Evolutionary conservation across 257 asterid species (phyloP), one percentile per base, ranked within the genome.

Genomic region (Pogostemon cablin): DNA sequence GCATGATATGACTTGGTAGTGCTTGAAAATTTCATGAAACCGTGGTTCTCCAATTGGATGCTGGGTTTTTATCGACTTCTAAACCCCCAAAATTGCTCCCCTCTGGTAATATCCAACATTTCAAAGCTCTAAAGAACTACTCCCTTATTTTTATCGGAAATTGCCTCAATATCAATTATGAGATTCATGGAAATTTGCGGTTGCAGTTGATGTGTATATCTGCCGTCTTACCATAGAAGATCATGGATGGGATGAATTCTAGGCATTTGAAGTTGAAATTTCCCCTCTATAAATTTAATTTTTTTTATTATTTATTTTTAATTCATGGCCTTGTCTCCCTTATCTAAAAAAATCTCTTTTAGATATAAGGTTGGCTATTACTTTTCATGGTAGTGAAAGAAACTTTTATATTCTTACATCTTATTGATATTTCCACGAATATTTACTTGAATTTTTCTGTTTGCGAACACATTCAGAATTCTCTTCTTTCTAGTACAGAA

Each of bases 1-100:
- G 42, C 72, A 55, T 11, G 43, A 38, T 58, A 6, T 73, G 71
- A 56, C 61, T 35, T 46, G 67, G 50, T 56, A 47, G 56, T 60
- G 64, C 40, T 66, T 50, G 49, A 12, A n/a, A 17, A 38, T 34
- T 50, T 67, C 35, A n/a, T 60, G 25, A 50, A 8, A 50, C 9
- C 41, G 25, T 67, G 69, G n/a, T 12, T 49, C 34, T 65, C 39
- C 12, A 65, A 41, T 40, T 48, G 57, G 63, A 25, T 20, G 48
- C 9, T 73, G 5, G 61, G 39, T 65, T 37, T 4, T 55, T 72
- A 25, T 55, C 44, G 67, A 12, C 15, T 42, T 63, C 35, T 65
- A 5, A 63, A 10, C 50, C 60, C 34, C 56, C 76, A 41, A 32
- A 56, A 44, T 9, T 38, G 35, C 17, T 44, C n/a, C 43, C 35